phyloP scores from a whole-genome alignment of 306 rosid genomes.

The Arachis hypogaea region DNA sequence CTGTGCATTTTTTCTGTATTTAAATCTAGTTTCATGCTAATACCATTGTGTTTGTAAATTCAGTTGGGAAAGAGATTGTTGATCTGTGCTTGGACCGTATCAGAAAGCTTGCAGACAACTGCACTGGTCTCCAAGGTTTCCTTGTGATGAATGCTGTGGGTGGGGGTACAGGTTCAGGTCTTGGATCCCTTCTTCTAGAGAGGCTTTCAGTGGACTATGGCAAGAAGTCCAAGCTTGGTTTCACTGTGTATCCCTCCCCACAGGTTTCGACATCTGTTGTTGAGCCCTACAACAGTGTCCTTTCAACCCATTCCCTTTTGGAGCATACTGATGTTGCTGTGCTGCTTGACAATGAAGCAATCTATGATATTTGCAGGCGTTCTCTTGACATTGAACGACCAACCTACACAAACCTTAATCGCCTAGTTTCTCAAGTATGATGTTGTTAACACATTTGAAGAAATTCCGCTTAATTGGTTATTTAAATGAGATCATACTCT shows the following conservation, averaged over 20 bases:
- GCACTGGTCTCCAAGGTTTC: slow-evolving; percentile 89
- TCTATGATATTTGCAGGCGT: slow-evolving; percentile 79
- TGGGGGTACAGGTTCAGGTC: slow-evolving; percentile 89
- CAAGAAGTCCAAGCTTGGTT: slow-evolving; percentile 83
- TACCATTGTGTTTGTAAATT: background rate
- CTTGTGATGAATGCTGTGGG: slow-evolving; percentile 85
- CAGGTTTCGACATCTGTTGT: slow-evolving; percentile 85
- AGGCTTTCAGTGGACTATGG: slow-evolving; percentile 84
- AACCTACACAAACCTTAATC: slow-evolving; percentile 81
- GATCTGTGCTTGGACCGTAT: slow-evolving; percentile 82
- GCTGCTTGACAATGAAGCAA: slow-evolving; percentile 79
- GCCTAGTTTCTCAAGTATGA: slow-evolving; percentile 71
- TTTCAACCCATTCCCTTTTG: slow-evolving; percentile 78
- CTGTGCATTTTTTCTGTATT: too few species aligned
- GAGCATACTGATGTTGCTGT: slow-evolving; percentile 87
- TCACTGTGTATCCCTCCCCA: slow-evolving; percentile 82
- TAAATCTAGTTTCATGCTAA: too few species aligned
- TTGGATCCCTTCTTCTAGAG: slow-evolving; percentile 77
- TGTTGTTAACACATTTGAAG: background rate
- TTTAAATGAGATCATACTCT: background rate
- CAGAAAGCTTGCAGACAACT: slow-evolving; percentile 80
- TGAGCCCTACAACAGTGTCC: slow-evolving; percentile 89
- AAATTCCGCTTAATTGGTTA: background rate
- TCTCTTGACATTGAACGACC: slow-evolving; percentile 86
- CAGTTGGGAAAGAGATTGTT: slow-evolving; percentile 89